These are phyloP conservation scores for Thoreauomyces humboldtii DNA, from an alignment of 192 early-diverging fungal species.

Conservation along the genomic window DNA sequence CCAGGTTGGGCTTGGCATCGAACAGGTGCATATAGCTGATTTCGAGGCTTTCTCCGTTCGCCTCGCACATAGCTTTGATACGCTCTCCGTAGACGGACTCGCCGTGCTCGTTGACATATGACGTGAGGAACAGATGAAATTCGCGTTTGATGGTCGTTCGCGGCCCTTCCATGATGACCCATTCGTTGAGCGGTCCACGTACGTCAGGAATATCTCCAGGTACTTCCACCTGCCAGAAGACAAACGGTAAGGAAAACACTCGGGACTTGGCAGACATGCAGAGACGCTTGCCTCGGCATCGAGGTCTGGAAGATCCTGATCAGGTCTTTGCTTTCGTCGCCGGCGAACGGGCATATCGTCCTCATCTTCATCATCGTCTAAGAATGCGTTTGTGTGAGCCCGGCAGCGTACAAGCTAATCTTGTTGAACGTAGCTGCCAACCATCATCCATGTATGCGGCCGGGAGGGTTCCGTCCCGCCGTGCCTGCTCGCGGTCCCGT, in stretches of 20 bases:
- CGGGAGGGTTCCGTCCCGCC: conserved; percentile 76
- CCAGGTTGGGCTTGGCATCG: conserved; percentile 74
- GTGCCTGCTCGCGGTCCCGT: conserved; percentile 71
- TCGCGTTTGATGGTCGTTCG: conserved; percentile 80
- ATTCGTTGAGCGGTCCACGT: conserved; percentile 80
- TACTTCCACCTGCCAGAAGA: conserved; percentile 33
- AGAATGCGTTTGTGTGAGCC: too few species aligned
- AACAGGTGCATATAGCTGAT: conserved; percentile 81
- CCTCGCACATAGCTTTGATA: conserved; percentile 84
- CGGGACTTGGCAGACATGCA: not conserved
- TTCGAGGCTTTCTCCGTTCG: conserved; percentile 83
- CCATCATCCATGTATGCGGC: conserved; percentile 86
- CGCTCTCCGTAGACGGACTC: conserved; percentile 91
- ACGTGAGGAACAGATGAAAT: conserved; percentile 85
- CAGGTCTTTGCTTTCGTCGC: conserved; percentile 44
- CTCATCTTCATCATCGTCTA: conserved; percentile 44
- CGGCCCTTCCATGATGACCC: conserved; percentile 80
- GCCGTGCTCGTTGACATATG: conserved; percentile 80
- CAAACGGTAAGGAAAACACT: conserved; percentile 4
- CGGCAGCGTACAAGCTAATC: too few species aligned
- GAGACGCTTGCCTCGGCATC: conserved; percentile 51
- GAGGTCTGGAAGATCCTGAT: conserved; percentile 57
- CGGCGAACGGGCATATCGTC: conserved; percentile 46
- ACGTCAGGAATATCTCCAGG: conserved; percentile 81
- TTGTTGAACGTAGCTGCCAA: conserved; percentile 6